A percentile compares a stretch with the other conserved stretches of the same genome.
Evolutionary conservation across 306 rosid genomes (phyloP).

Genomic region (Adenanthera pavonina): DNA sequence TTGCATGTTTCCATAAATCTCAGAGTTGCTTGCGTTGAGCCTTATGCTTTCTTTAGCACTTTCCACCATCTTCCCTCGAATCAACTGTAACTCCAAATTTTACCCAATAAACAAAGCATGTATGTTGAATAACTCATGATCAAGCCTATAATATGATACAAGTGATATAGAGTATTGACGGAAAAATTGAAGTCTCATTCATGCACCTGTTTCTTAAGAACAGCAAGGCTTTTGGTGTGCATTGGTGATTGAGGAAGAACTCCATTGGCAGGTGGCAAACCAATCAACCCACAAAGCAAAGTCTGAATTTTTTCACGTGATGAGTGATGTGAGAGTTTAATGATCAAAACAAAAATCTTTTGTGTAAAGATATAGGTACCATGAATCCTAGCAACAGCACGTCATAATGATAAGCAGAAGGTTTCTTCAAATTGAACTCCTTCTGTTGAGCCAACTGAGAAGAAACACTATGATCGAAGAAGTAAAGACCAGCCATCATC

Average conservation of each 20-base stretch:
- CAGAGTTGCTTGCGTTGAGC: constrained; percentile 69
- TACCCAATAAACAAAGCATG: not conserved
- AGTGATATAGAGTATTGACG: no score
- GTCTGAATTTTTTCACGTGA: constrained; percentile 54
- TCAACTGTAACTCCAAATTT: constrained; percentile 50
- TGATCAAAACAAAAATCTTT: not conserved
- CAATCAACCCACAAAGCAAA: constrained; percentile 81
- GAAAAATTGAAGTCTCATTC: not conserved
- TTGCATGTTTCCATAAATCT: constrained; percentile 85
- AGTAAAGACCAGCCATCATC: constrained; percentile 89
- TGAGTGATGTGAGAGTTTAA: not conserved
- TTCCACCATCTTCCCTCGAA: constrained; percentile 72
- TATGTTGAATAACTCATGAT: not conserved
- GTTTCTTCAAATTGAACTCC: constrained; percentile 87
- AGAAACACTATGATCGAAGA: constrained; percentile 88
- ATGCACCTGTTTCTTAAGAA: constrained; percentile 57
- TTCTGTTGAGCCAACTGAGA: constrained; percentile 87
- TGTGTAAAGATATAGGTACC: constrained; percentile 39
- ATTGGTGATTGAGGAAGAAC: not conserved
- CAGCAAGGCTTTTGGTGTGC: not conserved
- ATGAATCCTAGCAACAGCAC: constrained; percentile 69
- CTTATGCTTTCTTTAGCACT: constrained; percentile 85
- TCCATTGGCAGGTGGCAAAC: constrained; percentile 90
- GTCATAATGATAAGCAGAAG: constrained; percentile 87
- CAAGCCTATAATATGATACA: no score